Base-by-base conservation (phyloP, 331 rosid genomes). In the Acacia pycnantha region DNA sequence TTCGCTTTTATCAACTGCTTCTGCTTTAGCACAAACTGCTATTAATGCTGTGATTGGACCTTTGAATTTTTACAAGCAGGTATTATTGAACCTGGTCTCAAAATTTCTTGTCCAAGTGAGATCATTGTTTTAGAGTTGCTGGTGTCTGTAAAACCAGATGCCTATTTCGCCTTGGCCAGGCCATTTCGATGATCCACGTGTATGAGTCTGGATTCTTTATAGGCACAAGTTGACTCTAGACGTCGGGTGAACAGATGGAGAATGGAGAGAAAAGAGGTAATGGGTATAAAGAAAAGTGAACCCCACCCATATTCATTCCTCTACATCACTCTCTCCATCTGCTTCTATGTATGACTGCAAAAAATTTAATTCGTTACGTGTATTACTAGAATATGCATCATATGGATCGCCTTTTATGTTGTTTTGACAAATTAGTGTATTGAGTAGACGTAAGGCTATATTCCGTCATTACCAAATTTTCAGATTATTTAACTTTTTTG, bases 81-180 rank as follows among this genome's bases (percentile, higher is more conserved):
- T 68, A 73, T 95, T 40, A 44, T 89, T 12, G 98, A 95, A 81
- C 92, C 94, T 13, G 89, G 94, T 78, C 95, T 92, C 81, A 95
- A 84, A 76, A 21, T 90, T 80, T 73, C 64, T 67, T 87, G 67
- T 68, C 98, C 98, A 27, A 70, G 75, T 66, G 86, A 84, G 79
- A 84, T 93, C 43, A 80, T 84, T 24, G 88, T 88, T 66, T 62
- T 95, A 72, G 98, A 95, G 90, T 87, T 95, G 87, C 79, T 93
- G 50, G 86, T 95, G 97, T 93, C 96, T 1, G 88, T 81, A 31
- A 93, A 93, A 50, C 91, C 91, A 44, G 93, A 87, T 80, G 83
- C 87, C 29, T 86, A 77, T 81, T 95, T 95, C 86, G 98, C 96
- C 64, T 74, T 95, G 75, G 98, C 93, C 29, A 85, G 96, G 84